Evolutionary conservation across 345 rosid species (phyloP), one percentile per base, ranked within the genome.

Genomic region (Bretschneidera sinensis): DNA sequence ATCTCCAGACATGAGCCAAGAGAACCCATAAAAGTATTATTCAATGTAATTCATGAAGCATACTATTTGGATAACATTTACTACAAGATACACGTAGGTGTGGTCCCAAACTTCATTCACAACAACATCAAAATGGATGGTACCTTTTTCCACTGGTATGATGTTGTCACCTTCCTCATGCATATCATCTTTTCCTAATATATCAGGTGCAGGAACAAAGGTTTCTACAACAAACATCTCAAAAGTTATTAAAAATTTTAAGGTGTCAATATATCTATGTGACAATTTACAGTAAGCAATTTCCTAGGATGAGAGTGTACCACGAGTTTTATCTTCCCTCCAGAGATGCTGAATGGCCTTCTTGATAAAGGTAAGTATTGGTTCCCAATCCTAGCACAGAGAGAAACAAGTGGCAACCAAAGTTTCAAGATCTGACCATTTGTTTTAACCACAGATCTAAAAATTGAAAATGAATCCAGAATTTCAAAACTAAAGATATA

Each of bases 381-480:
- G 78, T 67, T 67, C 63, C 97, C 97, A 87, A 51, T 85, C 87
- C 97, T 91, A 75, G 69, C 43, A 63, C 24, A 57, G 64, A 64
- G 3, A 55, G 55, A 48, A 2, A 34, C 25, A 55, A 52, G 60
- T 3, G 35, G 47, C 57, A 48, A 48, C 17, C 43, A 52, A 62
- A 45, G 24, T 11, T n/a, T 25, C 2, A 43, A 49, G 33, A 39
- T 14, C 15, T 39, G 10, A 39, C 45, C 4, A 5, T 39, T 39
- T 39, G 6, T 39, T 14, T 39, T 1, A 39, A 39, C 45, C 1
- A 1, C 6, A 39, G 1, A 39, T 11, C 4, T 13, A 39, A 13
- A 7, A 58, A 48, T 17, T 9, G 11, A 55, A 31, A 3, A 47
- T n/a, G 4, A n/a, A n/a, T n/a, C n/a, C n/a, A n/a, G n/a, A n/a